A percentile compares a stretch with the other conserved stretches of the same genome.
Evolutionary conservation across 2,329 filamentous ascomycete species (phyloP).

Genomic region (Microcera coccophila): DNA sequence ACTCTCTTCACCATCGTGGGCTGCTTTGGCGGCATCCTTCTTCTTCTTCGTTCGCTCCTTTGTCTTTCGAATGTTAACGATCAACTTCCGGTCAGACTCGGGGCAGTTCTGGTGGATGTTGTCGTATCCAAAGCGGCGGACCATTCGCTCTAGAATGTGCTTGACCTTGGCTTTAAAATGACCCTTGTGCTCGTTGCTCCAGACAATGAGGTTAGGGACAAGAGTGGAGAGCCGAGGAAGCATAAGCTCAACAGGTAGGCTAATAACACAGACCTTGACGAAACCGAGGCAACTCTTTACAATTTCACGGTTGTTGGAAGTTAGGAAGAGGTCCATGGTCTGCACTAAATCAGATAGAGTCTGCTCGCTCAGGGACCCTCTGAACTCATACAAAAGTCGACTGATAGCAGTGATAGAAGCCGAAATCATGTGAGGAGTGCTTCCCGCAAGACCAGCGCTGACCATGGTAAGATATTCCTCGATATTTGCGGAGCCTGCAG

Average conservation of each 20-base stretch:
- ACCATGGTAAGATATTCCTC: conserved; percentile 99
- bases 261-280: conserved; percentile 91
- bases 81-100: conserved; percentile 81
- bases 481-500: conserved; percentile 71
- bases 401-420: conserved; percentile 94
- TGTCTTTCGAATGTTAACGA: conserved; percentile 92
- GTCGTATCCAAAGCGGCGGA: conserved; percentile 83
- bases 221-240: conserved; percentile 70
- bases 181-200: conserved; percentile 97
- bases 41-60: conserved; percentile 87
- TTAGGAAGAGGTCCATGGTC: conserved; percentile 93
- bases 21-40: conserved; percentile 65
- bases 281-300: conserved; percentile 93
- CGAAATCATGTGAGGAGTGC: conserved; percentile 94
- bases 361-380: conserved; percentile 61
- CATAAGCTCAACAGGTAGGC: conserved; percentile 75
- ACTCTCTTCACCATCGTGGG: conserved; percentile 54
- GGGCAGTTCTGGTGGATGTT: conserved; percentile 76
- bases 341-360: conserved; percentile 82
- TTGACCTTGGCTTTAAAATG: conserved; percentile 97
- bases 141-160: conserved; percentile 93
- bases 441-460: conserved; percentile 86
- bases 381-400: conserved; percentile 90
- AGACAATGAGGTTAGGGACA: conserved; percentile 86
- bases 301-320: conserved; percentile 94